Evolutionary conservation across 305 asterid genomes (phyloP), one percentile per base, ranked within the genome.

Genomic region (Fraxinus ornus): DNA sequence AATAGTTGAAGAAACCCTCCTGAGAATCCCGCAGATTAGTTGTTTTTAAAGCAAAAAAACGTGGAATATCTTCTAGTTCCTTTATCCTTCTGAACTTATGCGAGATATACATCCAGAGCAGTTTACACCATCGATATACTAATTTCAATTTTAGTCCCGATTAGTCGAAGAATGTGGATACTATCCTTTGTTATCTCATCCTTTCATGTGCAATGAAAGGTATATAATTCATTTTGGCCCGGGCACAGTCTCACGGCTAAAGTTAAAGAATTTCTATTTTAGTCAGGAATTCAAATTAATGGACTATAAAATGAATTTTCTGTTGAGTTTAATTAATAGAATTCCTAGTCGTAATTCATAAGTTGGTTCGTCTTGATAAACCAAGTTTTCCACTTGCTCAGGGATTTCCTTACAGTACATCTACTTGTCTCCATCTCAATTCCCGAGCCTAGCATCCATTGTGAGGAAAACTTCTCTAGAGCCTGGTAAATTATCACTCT

Each of bases 391-490:
- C 17, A 37, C 3, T 75, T 84, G 41, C 83, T 35, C 90, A 94
- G 95, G 97, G 82, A 76, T 88, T 86, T 81, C 88, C 41, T 86
- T 88, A 33, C 89, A 84, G 28, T 88, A 86, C 76, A 88, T 90
- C 79, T 86, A 84, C 88, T 80, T 93, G 85, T 90, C 94, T 81
- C 92, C 94, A 62, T 85, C 93, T 74, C 88, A 87, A 64, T 81
- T 83, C 78, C 94, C 94, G 75, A 84, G 71, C 75, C 82, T 87
- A 79, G 87, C 87, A 49, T 88, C 85, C 57, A 78, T 88, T 83
- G 83, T 86, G 9, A 87, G 89, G 82, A 87, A 86, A 85, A 66
- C 77, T 68, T 80, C 87, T 80, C 77, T 75, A 32, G 84, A 86
- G 78, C 89, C 89, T 86, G 95, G 97, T 90, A 91, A 83, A 21